A percentile compares a stretch with the other conserved stretches of the same genome.
phyloP scores from a whole-genome alignment of 805 yeast species.

The Kuraishia ogatae region DNA sequence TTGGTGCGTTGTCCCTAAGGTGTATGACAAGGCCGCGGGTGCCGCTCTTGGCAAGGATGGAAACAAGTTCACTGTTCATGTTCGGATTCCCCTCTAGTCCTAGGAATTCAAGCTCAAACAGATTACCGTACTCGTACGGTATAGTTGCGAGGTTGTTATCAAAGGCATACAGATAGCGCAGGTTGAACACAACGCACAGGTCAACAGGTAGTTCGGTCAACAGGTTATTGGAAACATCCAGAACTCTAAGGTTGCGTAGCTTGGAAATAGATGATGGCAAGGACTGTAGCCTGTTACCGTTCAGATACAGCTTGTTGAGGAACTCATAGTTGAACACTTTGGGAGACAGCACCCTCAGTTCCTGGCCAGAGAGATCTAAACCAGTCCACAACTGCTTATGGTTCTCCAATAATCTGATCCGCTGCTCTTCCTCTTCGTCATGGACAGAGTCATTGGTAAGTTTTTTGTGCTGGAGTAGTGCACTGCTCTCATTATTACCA shows the following conservation, averaged over 20 bases:
- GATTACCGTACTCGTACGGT: constrained; percentile 80
- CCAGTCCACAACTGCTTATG: constrained; percentile 91
- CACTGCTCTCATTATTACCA: constrained; percentile 25
- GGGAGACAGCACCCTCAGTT: constrained; percentile 60
- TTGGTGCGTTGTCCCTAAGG: constrained; percentile 77
- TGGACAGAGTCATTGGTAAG: constrained; percentile 23
- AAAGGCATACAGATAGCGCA: constrained; percentile 77
- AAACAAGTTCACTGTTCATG: constrained; percentile 53
- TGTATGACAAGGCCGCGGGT: constrained; percentile 75
- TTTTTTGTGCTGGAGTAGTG: constrained; percentile 28
- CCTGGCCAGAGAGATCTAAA: constrained; percentile 86
- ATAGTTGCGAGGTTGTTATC: constrained; percentile 72
- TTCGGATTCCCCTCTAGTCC: constrained; percentile 90
- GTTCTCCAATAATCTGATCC: constrained; percentile 48
- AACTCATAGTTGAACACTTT: constrained; percentile 75
- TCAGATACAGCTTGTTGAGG: constrained; percentile 77
- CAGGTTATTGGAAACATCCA: constrained; percentile 78
- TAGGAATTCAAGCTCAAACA: constrained; percentile 75
- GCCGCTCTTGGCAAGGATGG: constrained; percentile 70
- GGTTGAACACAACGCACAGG: constrained; percentile 71
- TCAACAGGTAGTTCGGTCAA: constrained; percentile 72
- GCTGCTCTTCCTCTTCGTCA: constrained; percentile 58
- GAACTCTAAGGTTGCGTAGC: constrained; percentile 65
- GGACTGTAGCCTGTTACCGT: constrained; percentile 67
- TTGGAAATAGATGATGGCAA: constrained; percentile 64